These are phyloP conservation scores for Entomortierella beljakovae DNA, from an alignment of 192 early-diverging fungal genomes.

Conservation along the genomic window DNA sequence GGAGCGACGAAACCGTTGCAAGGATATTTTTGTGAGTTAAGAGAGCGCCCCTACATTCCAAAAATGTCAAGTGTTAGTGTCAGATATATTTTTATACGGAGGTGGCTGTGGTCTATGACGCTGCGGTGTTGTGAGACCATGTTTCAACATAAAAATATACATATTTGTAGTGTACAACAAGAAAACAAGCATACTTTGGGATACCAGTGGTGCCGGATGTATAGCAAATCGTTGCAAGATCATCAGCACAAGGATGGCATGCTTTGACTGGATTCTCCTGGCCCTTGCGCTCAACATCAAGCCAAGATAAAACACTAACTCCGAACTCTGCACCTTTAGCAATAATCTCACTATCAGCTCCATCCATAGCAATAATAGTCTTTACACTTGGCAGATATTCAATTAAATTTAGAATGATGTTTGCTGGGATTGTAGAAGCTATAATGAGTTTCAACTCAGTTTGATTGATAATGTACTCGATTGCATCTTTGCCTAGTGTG, in stretches of 20 bases:
- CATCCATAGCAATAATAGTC: slow-evolving; percentile 69
- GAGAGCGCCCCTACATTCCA: slow-evolving; percentile 68
- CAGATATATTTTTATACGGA: too few relatives aligned
- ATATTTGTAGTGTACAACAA: neutral
- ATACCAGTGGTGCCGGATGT: slow-evolving; percentile 73
- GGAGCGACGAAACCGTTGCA: slow-evolving; percentile 51
- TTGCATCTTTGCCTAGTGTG: slow-evolving; percentile 79
- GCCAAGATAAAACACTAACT: slow-evolving; percentile 59
- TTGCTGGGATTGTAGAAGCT: slow-evolving; percentile 69
- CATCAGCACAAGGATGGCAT: slow-evolving; percentile 68
- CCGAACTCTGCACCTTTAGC: slow-evolving; percentile 46
- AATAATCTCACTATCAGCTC: slow-evolving; percentile 45
- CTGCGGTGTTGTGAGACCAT: too few relatives aligned
- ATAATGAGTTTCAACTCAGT: slow-evolving; percentile 79
- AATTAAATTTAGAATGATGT: slow-evolving; percentile 60
- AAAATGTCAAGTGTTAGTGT: too few relatives aligned
- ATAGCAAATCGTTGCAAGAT: slow-evolving; percentile 90
- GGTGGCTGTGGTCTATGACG: too few relatives aligned
- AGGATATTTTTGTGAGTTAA: slow-evolving; percentile 87
- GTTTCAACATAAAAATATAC: neutral
- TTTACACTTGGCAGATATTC: slow-evolving; percentile 58
- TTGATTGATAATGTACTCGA: slow-evolving; percentile 87
- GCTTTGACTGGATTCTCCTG: slow-evolving; percentile 55
- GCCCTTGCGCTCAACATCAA: slow-evolving; percentile 75
- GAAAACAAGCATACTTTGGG: slow-evolving; percentile 43